Evolutionary conservation across 768 basidiomycete species (phyloP).

Genomic region (Calocera cornea): DNA sequence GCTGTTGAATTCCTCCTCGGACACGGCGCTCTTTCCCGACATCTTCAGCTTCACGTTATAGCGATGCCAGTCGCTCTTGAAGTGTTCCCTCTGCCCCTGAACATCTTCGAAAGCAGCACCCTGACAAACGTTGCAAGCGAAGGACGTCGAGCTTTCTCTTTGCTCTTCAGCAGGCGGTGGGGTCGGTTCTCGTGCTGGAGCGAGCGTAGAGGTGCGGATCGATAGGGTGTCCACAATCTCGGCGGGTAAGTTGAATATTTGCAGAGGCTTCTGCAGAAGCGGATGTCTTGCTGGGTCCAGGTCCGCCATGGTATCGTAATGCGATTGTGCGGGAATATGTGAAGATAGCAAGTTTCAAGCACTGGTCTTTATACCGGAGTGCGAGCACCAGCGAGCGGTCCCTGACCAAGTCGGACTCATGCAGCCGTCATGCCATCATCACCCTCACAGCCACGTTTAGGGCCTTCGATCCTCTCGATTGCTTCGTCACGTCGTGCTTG

Average conservation of each 20-base stretch:
- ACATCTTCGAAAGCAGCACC: constrained; percentile 57
- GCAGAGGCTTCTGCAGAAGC: constrained; percentile 9
- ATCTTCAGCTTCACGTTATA: constrained; percentile 86
- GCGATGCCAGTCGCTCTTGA: constrained; percentile 92
- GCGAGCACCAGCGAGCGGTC: too few species aligned
- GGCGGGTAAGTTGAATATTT: constrained; percentile 11
- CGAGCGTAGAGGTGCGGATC: constrained; percentile 4
- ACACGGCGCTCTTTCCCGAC: constrained; percentile 45
- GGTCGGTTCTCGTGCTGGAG: not conserved
- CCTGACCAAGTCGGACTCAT: not conserved
- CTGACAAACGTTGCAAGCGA: constrained; percentile 56
- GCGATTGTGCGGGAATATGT: not conserved
- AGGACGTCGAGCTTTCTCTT: not conserved
- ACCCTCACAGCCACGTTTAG: not conserved
- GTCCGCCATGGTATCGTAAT: not conserved
- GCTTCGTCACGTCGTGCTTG: not conserved
- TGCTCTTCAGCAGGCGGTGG: not conserved
- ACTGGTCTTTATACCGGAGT: not conserved
- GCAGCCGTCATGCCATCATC: not conserved
- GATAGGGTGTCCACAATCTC: constrained; percentile 9
- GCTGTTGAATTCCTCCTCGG: constrained; percentile 57
- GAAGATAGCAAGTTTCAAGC: not conserved
- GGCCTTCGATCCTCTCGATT: not conserved
- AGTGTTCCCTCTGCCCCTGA: constrained; percentile 73
- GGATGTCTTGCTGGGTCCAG: not conserved